phyloP scores from a whole-genome alignment of 2,329 filamentous ascomycete species.

The Calonectria pseudoturangicola region DNA sequence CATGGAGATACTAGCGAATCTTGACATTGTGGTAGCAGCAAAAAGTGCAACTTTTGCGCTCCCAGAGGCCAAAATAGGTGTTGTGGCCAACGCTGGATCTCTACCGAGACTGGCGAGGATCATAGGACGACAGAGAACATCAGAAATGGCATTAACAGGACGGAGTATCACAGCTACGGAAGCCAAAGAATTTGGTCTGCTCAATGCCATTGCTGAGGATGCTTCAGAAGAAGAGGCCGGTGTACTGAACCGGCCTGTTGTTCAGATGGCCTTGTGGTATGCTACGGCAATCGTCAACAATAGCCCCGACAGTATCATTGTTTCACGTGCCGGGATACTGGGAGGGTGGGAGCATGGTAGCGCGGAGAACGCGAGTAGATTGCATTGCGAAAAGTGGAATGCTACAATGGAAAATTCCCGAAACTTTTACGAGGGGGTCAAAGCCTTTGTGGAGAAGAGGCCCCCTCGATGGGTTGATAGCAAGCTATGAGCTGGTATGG shows the following conservation, averaged over 20 bases:
- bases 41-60: not conserved
- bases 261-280: not conserved
- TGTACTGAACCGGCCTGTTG: not conserved
- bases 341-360: slow-evolving; percentile 5
- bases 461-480: not conserved
- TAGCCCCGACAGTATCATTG: slow-evolving; percentile 5
- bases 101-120: not conserved
- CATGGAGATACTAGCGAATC: slow-evolving; percentile 1
- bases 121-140: not conserved
- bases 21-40: slow-evolving; percentile 1
- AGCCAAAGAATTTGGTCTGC: not conserved
- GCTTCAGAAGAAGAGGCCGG: not conserved
- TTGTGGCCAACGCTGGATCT: not conserved
- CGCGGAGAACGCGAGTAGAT: not conserved
- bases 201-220: not conserved
- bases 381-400: not conserved
- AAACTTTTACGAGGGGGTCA: not conserved
- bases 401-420: not conserved
- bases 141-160: slow-evolving; percentile 6
- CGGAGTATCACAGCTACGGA: not conserved
- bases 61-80: slow-evolving; percentile 8
- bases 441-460: slow-evolving; percentile 1
- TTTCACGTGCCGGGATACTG: not conserved
- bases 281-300: not conserved
- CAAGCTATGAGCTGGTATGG: not conserved